Base-by-base conservation (phyloP, 805 yeast species). In the Cyberlindnera xylosilytica region DNA sequence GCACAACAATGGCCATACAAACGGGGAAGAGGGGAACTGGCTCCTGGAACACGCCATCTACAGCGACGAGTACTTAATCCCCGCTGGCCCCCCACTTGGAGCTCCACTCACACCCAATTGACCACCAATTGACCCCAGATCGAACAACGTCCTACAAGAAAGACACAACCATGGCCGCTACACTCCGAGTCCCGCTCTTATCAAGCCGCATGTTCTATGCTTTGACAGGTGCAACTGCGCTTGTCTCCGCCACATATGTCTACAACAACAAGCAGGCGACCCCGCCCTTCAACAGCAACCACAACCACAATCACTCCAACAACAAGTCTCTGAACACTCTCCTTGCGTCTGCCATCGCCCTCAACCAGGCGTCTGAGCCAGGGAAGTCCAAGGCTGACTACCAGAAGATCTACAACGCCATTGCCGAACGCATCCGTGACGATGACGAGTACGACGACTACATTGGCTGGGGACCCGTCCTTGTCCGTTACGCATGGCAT, bases 401-500 rank as follows among this genome's bases (percentile, higher is more conserved):
- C 60, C 89, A 74, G 62, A 55, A 68, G 45, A 78, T 78, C 46
- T 91, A 80, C 66, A 81, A 78, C 66, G 93, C 79, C 50, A 87
- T 78, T 73, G 97, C 82, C 27, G 59, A 57, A 32, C 74, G 72
- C 60, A 60, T 85, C 19, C 69, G 72, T 49, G 86, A 79, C 8
- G 68, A 72, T 16, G 74, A 70, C 41, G 74, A 69, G 37, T 81
- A 76, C 57, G 90, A 83, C 53, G 82, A 79, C 50, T 79, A 78
- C 28, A 78, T 81, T 20, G 83, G 81, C 4, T 73, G 79, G 47
- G 93, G 90, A 1, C 96, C 96, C 9, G 78, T 83, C 13, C 66
- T 87, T 31, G 78, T 87, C 19, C 78, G 96, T 54, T 72, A 86
- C 42, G 84, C 95, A 20, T 87, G 96, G 96, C 95, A 87, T 60